These are phyloP conservation scores for Saccharomycopsis malanga DNA, from an alignment of 805 yeast genomes.

Conservation along the genomic window DNA sequence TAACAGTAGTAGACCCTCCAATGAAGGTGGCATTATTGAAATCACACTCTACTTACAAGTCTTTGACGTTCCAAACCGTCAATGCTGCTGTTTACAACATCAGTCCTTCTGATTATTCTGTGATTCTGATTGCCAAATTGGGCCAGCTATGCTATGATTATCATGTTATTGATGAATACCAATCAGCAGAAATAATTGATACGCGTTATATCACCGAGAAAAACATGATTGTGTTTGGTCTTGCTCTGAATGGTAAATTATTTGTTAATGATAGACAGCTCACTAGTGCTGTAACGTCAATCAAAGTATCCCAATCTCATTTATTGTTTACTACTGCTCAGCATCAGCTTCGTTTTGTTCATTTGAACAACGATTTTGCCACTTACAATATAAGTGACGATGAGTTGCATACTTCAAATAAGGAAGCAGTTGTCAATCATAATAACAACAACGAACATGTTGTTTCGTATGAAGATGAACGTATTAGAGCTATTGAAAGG, in stretches of 20 bases:
- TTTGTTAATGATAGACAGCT: slow-evolving; percentile 54
- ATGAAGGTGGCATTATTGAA: slow-evolving; percentile 51
- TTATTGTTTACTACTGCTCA: slow-evolving; percentile 84
- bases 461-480: slow-evolving; percentile 50
- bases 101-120: slow-evolving; percentile 28
- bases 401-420: slow-evolving; percentile 24
- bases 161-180: slow-evolving; percentile 32
- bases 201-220: slow-evolving; percentile 26
- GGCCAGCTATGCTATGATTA: slow-evolving; percentile 65
- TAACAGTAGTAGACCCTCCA: slow-evolving; percentile 37
- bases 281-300: slow-evolving; percentile 73
- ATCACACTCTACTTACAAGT: slow-evolving; percentile 44
- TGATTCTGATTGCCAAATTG: slow-evolving; percentile 41
- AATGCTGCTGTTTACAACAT: slow-evolving; percentile 48
- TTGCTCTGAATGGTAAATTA: slow-evolving; percentile 68
- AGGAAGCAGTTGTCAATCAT: slow-evolving; percentile 26
- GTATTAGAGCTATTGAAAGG: slow-evolving; percentile 82
- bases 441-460: slow-evolving; percentile 25
- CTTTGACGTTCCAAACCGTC: slow-evolving; percentile 51
- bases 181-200: slow-evolving; percentile 24
- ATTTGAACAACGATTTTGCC: slow-evolving; percentile 40
- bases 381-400: slow-evolving; percentile 30
- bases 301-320: slow-evolving; percentile 63
- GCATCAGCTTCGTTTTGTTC: slow-evolving; percentile 74
- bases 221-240: slow-evolving; percentile 53